Percentiles rank a stretch among this genome's conserved stretches.
phyloP scores from a whole-genome alignment of 768 basidiomycete genomes.

The Sporobolomyces phaffii region DNA sequence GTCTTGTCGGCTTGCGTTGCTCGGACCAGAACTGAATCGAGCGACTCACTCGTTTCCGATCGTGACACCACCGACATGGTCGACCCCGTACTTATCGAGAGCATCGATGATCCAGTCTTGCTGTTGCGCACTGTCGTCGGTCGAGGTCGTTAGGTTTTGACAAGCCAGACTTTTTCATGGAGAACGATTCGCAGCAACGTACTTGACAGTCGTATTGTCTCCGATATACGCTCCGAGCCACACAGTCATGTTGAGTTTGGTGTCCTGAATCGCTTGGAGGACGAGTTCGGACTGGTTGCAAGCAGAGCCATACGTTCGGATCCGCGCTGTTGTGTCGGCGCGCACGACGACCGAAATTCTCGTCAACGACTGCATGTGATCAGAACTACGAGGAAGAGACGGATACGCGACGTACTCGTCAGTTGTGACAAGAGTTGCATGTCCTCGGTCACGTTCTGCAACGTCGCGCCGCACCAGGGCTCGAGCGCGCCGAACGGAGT shows the following conservation, averaged over 20 bases:
- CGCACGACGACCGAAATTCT: too few relatives aligned
- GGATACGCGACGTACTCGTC: slow-evolving; percentile 33
- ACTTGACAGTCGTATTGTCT: slow-evolving; percentile 49
- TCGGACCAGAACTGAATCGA: too few relatives aligned
- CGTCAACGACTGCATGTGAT: too few relatives aligned
- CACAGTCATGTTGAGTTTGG: slow-evolving; percentile 52
- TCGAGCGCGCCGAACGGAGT: slow-evolving; percentile 28
- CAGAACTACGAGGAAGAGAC: too few relatives aligned
- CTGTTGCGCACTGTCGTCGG: slow-evolving; percentile 71
- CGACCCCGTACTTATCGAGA: slow-evolving; percentile 68
- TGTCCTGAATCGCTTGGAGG: slow-evolving; percentile 82
- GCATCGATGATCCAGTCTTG: slow-evolving; percentile 58
- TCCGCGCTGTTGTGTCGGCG: slow-evolving; percentile 6
- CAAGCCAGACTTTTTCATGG: too few relatives aligned
- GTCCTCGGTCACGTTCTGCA: slow-evolving; percentile 36
- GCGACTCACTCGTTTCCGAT: slow-evolving; percentile 86
- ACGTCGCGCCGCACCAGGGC: slow-evolving; percentile 34
- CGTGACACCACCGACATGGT: slow-evolving; percentile 69
- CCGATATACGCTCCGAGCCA: slow-evolving; percentile 44
- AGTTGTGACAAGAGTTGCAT: slow-evolving; percentile 40
- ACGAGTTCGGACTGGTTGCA: slow-evolving; percentile 47
- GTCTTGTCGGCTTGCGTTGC: too few relatives aligned
- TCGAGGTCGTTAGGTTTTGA: too few relatives aligned
- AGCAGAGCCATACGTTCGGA: slow-evolving; percentile 35
- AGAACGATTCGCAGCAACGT: too few relatives aligned